phyloP scores from a whole-genome alignment of 106 monocot genomes.

The Phalaenopsis equestris region DNA sequence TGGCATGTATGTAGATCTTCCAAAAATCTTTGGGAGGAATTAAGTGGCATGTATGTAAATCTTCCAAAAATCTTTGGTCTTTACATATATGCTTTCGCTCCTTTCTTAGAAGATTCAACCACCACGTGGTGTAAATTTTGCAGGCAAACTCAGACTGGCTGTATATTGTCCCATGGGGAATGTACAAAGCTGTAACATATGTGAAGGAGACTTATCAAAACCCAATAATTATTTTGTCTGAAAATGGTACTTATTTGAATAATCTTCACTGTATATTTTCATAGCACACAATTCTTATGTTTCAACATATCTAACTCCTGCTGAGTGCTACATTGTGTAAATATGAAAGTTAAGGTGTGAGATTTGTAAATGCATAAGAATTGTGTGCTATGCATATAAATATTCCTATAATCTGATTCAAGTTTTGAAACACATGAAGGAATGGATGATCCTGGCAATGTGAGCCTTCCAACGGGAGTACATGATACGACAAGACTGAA shows the following conservation, averaged over 20 bases:
- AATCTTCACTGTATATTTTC: no score
- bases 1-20: no score
- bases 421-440: constrained; percentile 18
- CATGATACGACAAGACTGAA: constrained; percentile 49
- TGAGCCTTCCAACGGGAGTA: constrained; percentile 34
- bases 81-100: background rate
- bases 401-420: background rate
- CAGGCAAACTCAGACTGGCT: constrained; percentile 93
- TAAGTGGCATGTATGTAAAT: no score
- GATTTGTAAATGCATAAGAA: background rate
- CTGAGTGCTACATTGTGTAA: no score
- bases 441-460: constrained; percentile 79
- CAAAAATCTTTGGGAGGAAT: no score
- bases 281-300: no score
- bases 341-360: no score
- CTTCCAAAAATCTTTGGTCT: no score
- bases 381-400: background rate
- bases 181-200: constrained; percentile 86
- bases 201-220: constrained; percentile 69
- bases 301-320: no score
- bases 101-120: background rate
- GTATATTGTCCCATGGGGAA: constrained; percentile 96
- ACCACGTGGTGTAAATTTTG: background rate
- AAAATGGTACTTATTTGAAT: constrained; percentile 53
- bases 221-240: constrained; percentile 71